Evolutionary conservation across 768 basidiomycete species (phyloP), one percentile per base, ranked within the genome.

Genomic region (Serendipita sp.): DNA sequence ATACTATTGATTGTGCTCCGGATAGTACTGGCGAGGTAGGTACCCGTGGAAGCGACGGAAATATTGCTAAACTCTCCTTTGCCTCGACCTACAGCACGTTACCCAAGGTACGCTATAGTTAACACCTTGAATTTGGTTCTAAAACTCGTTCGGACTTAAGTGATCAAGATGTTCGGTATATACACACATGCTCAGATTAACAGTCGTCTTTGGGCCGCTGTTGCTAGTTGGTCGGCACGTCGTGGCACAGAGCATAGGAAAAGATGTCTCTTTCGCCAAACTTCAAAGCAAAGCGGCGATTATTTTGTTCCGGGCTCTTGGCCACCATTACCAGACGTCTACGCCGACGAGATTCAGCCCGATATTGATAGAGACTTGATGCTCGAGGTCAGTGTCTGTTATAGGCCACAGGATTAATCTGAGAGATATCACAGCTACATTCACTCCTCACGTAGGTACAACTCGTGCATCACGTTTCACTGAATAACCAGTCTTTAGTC

Each of bases 391-490:
- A 11, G 23, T 31, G 3, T 40, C 13, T 6, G 5, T 13, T 13
- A 6, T 6, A 13, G 40, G 13, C 6, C 13, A 40, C 40, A 13
- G 13, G 13, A 40, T 6, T 5, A 33, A 36, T 18, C 37, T 55
- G 44, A 40, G 58, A 6, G 13, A 6, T 13, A 13, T 37, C 62
- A 5, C 52, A 84, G 82, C 73, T 84, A 6, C 83, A 85, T 67
- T 75, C 79, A 1, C 75, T 84, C 29, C 75, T 85, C n/a, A 77
- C 82, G 83, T 85, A 69, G 64, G 81, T 70, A 44, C 16, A 63
- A 11, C 27, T 34, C 53, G 31, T 62, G 23, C 23, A 23, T 23
- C 23, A 23, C 8, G 65, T 37, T 27, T 64, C 15, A 46, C 62
- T 50, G 29, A 33, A 60, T 65, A 40, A 68, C 40, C n/a, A 29